Conservation (phyloP, 139 green algal species). For the Chlorella sorokiniana region DNA sequence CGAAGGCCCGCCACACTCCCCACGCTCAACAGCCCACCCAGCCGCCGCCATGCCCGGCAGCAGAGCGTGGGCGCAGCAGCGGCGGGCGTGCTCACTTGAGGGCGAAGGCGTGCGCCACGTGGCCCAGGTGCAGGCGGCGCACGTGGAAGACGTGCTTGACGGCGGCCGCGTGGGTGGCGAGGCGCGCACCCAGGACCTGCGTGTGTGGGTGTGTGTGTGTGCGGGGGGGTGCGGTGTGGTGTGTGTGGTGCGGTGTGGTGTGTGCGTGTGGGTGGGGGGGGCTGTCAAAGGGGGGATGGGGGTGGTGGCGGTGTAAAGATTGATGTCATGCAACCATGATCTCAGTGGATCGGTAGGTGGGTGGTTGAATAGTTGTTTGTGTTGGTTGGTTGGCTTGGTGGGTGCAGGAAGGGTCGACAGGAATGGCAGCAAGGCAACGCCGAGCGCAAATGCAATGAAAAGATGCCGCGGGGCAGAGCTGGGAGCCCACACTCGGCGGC, state of each 20-base stretch:
- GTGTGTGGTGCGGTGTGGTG: not conserved
- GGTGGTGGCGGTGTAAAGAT: no score
- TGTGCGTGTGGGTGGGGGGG: not conserved
- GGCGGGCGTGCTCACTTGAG: slow-evolving; percentile 68
- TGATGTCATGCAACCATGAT: no score
- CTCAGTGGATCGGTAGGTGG: no score
- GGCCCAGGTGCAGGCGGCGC: slow-evolving; percentile 89
- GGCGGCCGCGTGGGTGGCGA: slow-evolving; percentile 72
- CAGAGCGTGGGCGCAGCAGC: no score
- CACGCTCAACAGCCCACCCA: not conserved
- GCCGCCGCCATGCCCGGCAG: not conserved
- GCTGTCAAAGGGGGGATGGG: no score
- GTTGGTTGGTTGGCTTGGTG: no score
- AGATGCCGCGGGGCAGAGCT: no score
- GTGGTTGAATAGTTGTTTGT: no score
- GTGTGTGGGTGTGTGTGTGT: not conserved
- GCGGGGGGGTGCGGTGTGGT: not conserved
- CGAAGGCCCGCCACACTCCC: not conserved
- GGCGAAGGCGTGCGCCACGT: slow-evolving; percentile 89
- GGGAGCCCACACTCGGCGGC: not conserved
- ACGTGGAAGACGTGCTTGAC: slow-evolving; percentile 88
- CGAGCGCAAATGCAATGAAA: no score
- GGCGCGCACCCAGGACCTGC: slow-evolving; percentile 74
- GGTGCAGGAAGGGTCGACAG: no score
- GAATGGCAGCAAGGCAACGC: not conserved